Conservation (phyloP, 148 eudicot genomes). For the Camellia lanceoleosa region DNA sequence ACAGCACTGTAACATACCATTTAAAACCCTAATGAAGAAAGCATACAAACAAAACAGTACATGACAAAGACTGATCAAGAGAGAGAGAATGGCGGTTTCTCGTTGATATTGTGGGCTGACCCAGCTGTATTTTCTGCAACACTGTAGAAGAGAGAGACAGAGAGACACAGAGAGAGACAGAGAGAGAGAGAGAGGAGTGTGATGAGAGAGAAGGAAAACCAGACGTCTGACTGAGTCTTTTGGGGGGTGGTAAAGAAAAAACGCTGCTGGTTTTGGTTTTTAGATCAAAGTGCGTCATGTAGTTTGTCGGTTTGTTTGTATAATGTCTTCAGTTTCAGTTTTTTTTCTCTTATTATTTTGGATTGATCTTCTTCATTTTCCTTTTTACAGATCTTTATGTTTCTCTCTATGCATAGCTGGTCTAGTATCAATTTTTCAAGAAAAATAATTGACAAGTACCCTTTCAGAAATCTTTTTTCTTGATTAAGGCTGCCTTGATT, state of each 20-base stretch:
- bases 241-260: background rate
- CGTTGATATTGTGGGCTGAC: constrained; percentile 14
- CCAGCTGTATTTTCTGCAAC: background rate
- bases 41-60: constrained; percentile 9
- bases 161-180: no score
- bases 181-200: background rate
- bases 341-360: no score
- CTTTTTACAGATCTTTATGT: no score
- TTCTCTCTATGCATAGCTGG: no score
- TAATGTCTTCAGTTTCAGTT: no score
- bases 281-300: no score
- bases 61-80: background rate
- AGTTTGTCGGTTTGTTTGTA: no score
- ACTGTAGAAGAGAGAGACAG: background rate
- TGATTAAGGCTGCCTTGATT: no score
- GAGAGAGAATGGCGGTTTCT: constrained; percentile 14
- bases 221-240: background rate
- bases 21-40: background rate
- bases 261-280: constrained; percentile 1
- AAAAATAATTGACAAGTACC: no score
- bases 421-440: no score
- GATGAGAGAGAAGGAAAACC: background rate
- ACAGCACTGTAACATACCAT: background rate
- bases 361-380: no score
- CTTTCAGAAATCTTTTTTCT: no score